phyloP scores from a whole-genome alignment of 352 stramenopile species.

The Phytophthora fragariae region DNA sequence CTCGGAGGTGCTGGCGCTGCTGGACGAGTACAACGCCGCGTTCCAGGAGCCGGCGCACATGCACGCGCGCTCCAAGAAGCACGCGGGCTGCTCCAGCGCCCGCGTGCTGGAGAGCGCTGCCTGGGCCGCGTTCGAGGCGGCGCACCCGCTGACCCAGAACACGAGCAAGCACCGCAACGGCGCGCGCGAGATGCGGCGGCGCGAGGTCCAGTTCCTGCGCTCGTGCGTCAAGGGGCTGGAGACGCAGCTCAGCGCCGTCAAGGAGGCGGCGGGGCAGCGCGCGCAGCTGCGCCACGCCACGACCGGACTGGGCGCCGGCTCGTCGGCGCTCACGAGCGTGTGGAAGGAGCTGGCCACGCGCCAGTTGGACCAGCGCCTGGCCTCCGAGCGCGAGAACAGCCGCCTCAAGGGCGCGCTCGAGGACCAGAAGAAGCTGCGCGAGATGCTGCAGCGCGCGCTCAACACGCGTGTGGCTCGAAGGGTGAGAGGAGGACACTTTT shows the following conservation, averaged over 20 bases:
- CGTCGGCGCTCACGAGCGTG: conserved; percentile 21
- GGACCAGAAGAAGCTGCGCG: conserved; percentile 39
- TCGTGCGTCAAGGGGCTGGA: conserved; percentile 30
- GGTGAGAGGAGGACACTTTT: conserved; percentile 10
- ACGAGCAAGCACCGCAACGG: conserved; percentile 48
- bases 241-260: conserved; percentile 22
- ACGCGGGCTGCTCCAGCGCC: background rate
- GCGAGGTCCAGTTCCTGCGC: conserved; percentile 41
- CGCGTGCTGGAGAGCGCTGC: conserved; percentile 14
- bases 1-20: conserved; percentile 38
- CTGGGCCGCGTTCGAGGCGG: conserved; percentile 32
- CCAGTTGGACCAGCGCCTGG: conserved; percentile 45
- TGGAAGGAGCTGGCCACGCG: conserved; percentile 42
- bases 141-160: conserved; percentile 23
- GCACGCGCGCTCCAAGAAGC: background rate
- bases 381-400: conserved; percentile 41
- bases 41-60: conserved; percentile 4
- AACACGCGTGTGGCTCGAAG: conserved; percentile 42
- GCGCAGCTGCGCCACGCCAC: conserved; percentile 2
- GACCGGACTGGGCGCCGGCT: background rate
- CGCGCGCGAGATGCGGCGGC: conserved; percentile 41
- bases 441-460: conserved; percentile 43
- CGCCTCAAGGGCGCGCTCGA: conserved; percentile 38
- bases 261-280: conserved; percentile 17
- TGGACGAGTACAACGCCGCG: conserved; percentile 36